phyloP scores from a whole-genome alignment of 108 stramenopile genomes.

The Cyclostephanos tholiformis region DNA sequence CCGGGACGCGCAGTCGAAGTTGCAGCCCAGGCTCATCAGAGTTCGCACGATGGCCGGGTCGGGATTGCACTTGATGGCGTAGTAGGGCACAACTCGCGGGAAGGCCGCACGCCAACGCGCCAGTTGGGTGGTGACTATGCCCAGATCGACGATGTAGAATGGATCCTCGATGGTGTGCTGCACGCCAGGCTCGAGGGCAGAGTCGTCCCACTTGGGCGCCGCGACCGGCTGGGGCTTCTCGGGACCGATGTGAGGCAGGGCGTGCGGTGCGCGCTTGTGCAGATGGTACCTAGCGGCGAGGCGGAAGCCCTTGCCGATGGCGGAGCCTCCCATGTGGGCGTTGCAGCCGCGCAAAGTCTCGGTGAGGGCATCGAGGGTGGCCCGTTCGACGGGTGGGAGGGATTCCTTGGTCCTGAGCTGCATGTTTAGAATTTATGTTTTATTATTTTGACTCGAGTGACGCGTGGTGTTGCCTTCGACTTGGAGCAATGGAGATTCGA shows the following conservation, averaged over 20 bases:
- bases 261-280: constrained; percentile 44
- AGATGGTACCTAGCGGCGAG: constrained; percentile 70
- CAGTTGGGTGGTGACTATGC: constrained; percentile 77
- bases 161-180: constrained; percentile 67
- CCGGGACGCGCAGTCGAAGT: constrained; percentile 91
- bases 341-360: constrained; percentile 28
- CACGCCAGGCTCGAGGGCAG: constrained; percentile 42
- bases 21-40: constrained; percentile 76
- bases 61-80: constrained; percentile 92
- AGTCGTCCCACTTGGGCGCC: constrained; percentile 20
- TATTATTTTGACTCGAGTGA: background rate
- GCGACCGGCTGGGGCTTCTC: constrained; percentile 20
- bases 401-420: background rate
- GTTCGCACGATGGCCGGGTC: constrained; percentile 80
- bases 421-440: background rate
- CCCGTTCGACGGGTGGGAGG: constrained; percentile 14
- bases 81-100: constrained; percentile 87
- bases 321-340: constrained; percentile 60
- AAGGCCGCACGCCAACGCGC: constrained; percentile 81
- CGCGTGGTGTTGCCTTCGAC: too few relatives aligned
- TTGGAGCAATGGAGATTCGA: too few relatives aligned
- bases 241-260: constrained; percentile 20
- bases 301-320: constrained; percentile 70
- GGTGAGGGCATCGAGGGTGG: constrained; percentile 47
- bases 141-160: constrained; percentile 85